Base-by-base conservation (phyloP, 441 rosid genomes). In the Gossypium trilobum region DNA sequence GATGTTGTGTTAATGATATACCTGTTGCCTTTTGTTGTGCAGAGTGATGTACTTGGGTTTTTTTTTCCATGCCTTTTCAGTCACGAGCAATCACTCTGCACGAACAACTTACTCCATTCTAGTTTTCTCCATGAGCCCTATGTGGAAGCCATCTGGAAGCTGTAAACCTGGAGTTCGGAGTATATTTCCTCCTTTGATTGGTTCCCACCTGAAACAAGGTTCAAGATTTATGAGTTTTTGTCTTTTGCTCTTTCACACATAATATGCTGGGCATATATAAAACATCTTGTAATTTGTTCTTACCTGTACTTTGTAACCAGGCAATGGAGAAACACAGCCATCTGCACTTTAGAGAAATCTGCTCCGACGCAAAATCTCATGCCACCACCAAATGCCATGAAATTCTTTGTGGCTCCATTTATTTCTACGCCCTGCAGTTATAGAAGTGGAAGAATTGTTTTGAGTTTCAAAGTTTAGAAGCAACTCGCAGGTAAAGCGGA, bases 311-410 rank as follows among this genome's bases (percentile, higher is more conserved):
- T 89, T 56, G 95, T 89, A 52, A 92, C 93, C 46, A 92, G 75
- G 87, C 90, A 80, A 73, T 95, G 99, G 61, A 95, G 87, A 81
- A 91, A 92, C 57, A 87, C 89, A 11, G 97, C 99, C 97, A 92
- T 91, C 82, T 95, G 97, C 80, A 88, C 82, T 78, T 88, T 95
- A 8, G 99, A 84, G 79, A 95, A 95, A 68, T 92, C 97, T 10
- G 99, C 84, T 77, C 99, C 99, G 4, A 95, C 93, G 70, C 99
- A 95, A 75, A 95, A 88, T 80, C 98, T 88, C 99, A 91, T 85
- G 68, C 99, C 99, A 4, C 98, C 99, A 48, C 99, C 99, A 75
- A 95, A 95, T 42, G 97, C 98, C 99, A 95, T 95, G 88, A 95
- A 95, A 71, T 86, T 78, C 74, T 87, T 95, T 2, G 99, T 78